Conservation (phyloP, 202 grass and related monocot genomes). For the Bolboschoenoplectus hybrid region DNA sequence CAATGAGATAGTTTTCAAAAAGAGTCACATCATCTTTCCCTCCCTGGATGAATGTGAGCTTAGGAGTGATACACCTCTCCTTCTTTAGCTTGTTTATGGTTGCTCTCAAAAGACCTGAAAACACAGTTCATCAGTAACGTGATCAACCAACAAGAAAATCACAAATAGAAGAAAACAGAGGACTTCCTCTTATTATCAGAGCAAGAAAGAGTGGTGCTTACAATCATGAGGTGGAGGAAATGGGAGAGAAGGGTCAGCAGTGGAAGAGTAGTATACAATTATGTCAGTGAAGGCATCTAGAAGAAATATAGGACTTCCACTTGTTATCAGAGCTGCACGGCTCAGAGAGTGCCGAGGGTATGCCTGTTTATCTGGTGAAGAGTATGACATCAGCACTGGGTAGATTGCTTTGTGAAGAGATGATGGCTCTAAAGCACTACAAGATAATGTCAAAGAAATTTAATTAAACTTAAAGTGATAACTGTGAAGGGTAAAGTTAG, state of each 20-base stretch:
- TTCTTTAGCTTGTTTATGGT: conserved; percentile 72
- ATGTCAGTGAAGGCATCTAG: conserved; percentile 89
- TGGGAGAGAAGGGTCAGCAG: conserved; percentile 72
- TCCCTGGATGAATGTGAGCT: conserved; percentile 71
- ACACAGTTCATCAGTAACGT: conserved; percentile 9
- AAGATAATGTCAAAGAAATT: conserved; percentile 41
- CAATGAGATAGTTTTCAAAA: conserved; percentile 89
- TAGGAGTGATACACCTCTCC: conserved; percentile 83
- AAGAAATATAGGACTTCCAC: conserved; percentile 91
- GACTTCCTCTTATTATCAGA: background rate
- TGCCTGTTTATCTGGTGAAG: conserved; percentile 85
- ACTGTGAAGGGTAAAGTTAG: too few relatives aligned
- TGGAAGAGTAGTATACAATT: conserved; percentile 74
- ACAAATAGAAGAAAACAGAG: background rate
- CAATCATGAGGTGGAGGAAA: conserved; percentile 96
- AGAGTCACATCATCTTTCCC: conserved; percentile 65
- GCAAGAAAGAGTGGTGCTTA: conserved; percentile 48
- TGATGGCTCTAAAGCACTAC: conserved; percentile 73
- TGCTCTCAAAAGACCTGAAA: conserved; percentile 74
- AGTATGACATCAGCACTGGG: conserved; percentile 73
- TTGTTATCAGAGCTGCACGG: conserved; percentile 81
- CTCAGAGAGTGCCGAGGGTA: conserved; percentile 89
- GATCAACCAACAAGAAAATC: conserved; percentile 6
- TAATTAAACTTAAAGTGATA: background rate
- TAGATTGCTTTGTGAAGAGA: conserved; percentile 81